Conservation (phyloP, 345 rosid species). For the Eucalyptus coolabah region DNA sequence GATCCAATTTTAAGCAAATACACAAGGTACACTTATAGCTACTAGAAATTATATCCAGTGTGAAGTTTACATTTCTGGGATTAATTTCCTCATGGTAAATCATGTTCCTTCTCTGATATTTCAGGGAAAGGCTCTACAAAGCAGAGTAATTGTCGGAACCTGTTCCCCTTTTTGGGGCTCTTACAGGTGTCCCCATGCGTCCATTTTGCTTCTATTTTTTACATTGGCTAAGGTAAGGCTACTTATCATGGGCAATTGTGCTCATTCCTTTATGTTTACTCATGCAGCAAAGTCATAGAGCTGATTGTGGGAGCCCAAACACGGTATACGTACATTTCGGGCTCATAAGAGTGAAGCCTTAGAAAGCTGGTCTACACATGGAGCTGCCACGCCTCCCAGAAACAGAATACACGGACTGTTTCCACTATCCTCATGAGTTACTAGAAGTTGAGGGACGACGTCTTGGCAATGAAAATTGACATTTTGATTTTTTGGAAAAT, state of each 20-base stretch:
- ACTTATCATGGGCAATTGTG: too few relatives aligned
- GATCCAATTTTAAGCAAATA: conserved; percentile 91
- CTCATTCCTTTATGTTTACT: not conserved
- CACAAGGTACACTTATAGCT: conserved; percentile 33
- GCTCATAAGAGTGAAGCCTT: conserved; percentile 35
- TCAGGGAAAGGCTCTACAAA: conserved; percentile 68
- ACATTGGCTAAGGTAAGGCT: too few relatives aligned
- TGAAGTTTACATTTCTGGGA: not conserved
- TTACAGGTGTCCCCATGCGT: conserved; percentile 35
- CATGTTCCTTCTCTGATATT: not conserved
- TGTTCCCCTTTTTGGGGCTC: conserved; percentile 51
- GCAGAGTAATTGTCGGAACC: conserved; percentile 54
- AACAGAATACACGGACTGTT: not conserved
- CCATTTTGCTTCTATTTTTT: too few relatives aligned
- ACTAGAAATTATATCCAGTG: not conserved
- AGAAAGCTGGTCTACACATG: not conserved
- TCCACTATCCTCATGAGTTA: not conserved
- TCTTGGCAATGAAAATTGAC: not conserved
- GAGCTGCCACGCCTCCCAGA: not conserved
- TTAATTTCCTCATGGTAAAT: not conserved
- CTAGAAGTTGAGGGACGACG: not conserved
- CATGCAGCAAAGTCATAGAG: conserved; percentile 76
- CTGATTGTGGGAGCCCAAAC: conserved; percentile 83
- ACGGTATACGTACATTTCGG: conserved; percentile 87
- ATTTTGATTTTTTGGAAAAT: not conserved